Evolutionary conservation across 495 filamentous ascomycete genomes (phyloP).

Genomic region (Aspergillus coremiiformis): DNA sequence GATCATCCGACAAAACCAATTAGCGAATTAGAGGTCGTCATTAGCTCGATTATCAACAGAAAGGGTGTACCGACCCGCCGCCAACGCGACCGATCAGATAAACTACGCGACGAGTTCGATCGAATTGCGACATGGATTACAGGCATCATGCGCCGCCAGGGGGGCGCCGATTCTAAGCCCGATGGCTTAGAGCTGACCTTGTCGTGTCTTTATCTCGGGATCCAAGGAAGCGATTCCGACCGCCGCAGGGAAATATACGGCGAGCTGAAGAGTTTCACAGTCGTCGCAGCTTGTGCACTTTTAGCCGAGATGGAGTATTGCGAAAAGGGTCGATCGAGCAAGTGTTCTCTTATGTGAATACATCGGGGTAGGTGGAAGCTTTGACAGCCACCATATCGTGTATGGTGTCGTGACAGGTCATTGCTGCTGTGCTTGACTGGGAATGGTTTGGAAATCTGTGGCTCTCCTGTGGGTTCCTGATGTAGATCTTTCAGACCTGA

Average conservation of each 20-base stretch:
- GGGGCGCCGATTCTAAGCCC: neutral
- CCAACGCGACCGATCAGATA: slow-evolving; percentile 53
- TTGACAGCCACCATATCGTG: too few species aligned
- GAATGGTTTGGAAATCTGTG: too few species aligned
- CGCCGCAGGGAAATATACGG: neutral
- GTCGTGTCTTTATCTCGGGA: slow-evolving; percentile 12
- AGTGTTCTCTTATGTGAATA: neutral
- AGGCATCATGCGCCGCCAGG: slow-evolving; percentile 28
- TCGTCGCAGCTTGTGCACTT: slow-evolving; percentile 9
- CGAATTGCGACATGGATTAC: slow-evolving; percentile 40
- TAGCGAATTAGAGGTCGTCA: slow-evolving; percentile 69
- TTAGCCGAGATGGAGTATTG: slow-evolving; percentile 5
- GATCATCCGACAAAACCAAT: slow-evolving; percentile 51
- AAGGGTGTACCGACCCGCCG: slow-evolving; percentile 48
- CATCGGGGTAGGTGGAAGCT: too few species aligned
- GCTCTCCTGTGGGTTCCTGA: too few species aligned
- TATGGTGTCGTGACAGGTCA: too few species aligned
- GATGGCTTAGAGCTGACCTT: slow-evolving; percentile 13
- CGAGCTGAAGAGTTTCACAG: slow-evolving; percentile 7
- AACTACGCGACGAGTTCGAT: slow-evolving; percentile 54
- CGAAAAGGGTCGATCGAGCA: neutral
- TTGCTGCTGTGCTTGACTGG: too few species aligned
- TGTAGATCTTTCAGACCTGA: too few species aligned
- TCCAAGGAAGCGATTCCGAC: neutral
- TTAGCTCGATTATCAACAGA: slow-evolving; percentile 63